Evolutionary conservation across 2,329 filamentous ascomycete species (phyloP).

Genomic region (Zopfia rhizophila): DNA sequence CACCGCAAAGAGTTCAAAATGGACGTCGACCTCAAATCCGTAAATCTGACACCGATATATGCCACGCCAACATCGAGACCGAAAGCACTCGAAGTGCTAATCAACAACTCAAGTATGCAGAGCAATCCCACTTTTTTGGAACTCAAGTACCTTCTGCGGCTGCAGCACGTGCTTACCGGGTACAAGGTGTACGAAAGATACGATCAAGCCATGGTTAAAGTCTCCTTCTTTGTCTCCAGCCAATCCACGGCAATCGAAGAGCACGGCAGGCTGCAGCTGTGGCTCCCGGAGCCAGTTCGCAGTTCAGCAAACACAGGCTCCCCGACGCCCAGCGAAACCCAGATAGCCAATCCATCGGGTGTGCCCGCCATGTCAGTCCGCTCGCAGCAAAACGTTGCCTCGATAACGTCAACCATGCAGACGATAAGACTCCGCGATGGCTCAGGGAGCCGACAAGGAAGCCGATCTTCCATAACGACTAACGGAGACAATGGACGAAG

Average conservation of each 20-base stretch:
- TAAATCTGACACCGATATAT: constrained; percentile 19
- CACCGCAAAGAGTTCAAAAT: constrained; percentile 9
- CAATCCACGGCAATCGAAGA: constrained; percentile 2
- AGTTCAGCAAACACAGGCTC: no score
- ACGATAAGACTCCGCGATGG: no score
- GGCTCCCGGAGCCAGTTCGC: constrained; percentile 4
- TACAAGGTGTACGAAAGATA: constrained; percentile 15
- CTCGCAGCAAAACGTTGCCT: no score
- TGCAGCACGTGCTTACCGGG: constrained; percentile 22
- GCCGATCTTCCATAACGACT: no score
- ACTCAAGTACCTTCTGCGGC: constrained; percentile 12
- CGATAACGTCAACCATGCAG: no score
- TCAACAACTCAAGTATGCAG: constrained; percentile 15
- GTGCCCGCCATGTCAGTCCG: no score
- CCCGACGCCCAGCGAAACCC: no score
- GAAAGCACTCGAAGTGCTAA: constrained; percentile 8
- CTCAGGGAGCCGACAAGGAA: no score
- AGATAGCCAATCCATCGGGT: no score
- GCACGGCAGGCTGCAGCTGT: constrained; percentile 7
- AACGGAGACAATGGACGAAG: no score
- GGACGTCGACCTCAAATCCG: constrained; percentile 15
- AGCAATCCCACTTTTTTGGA: constrained; percentile 15
- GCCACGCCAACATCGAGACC: constrained; percentile 3
- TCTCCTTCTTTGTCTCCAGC: constrained; percentile 1
- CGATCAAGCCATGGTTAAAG: constrained; percentile 9